Evolutionary conservation across 331 rosid genomes (phyloP).

Genomic region (Acacia pycnantha): DNA sequence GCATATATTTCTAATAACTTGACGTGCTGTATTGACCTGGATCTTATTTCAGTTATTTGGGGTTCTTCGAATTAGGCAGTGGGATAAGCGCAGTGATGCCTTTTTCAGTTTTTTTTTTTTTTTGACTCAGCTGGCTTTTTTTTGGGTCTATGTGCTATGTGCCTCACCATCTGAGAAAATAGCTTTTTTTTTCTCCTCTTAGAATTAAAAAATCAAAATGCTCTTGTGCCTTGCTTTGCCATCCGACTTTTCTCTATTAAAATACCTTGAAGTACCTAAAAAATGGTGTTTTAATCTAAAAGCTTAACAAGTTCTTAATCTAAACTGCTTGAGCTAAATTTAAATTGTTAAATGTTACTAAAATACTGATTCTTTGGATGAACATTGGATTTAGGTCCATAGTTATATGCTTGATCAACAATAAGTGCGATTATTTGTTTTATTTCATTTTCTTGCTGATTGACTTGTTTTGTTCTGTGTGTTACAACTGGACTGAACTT

Average conservation of each 20-base stretch:
- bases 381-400: not conserved
- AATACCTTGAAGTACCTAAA: not conserved
- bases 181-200: not conserved
- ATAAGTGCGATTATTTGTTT: not conserved
- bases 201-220: not conserved
- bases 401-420: not conserved
- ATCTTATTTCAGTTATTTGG: not conserved
- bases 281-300: not conserved
- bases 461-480: not conserved
- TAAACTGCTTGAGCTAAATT: not conserved
- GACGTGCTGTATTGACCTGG: not conserved
- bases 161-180: not conserved
- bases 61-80: not conserved
- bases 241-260: not conserved
- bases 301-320: not conserved
- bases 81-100: not conserved
- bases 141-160: not conserved
- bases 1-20: not conserved
- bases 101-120: not conserved
- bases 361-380: not conserved
- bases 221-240: not conserved
- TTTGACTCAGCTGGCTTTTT: not conserved
- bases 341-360: not conserved
- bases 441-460: not conserved
- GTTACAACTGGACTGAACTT: conserved; percentile 3